Base-by-base conservation (phyloP, 2,329 filamentous ascomycete genomes). In the Colletotrichum sp. region DNA sequence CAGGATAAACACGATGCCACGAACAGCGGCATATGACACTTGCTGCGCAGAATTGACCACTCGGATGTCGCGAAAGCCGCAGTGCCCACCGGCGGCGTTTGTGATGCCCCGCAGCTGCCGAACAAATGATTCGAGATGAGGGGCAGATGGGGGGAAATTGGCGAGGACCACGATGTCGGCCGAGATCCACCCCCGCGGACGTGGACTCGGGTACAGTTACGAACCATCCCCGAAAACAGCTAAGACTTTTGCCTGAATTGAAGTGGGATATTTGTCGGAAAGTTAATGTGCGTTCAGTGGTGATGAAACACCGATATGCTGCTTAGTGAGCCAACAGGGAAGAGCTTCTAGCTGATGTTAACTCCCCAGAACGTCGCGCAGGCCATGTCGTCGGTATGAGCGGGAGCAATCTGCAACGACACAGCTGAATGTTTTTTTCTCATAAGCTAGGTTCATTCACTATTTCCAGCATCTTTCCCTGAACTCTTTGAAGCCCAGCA, bases 1-100 rank as follows among this genome's bases (percentile, higher is more conserved):
- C 34, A 60, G 70, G 64, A 36, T 60, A 65, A 24, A 24, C 10
- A 32, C 64, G 38, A 67, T 73, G 70, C 64, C 70, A 73, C 70
- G 56, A 56, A 24, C 8, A 24, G 58, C 15, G 36, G 24, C 18
- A 69, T 70, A 69, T 69, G 73, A 65, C 70, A 73, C 36, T 48
- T 21, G 10, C 24, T 48, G 38, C 18, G 8, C 18, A 26, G 21
- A 58, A 73, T 69, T 55, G 58, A 52, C 73, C 73, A 76, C 73
- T 76, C 58, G 64, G 64, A 58, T 60, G 64, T 26, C 38, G 13
- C 60, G 26, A 76, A 76, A 73, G 65, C 73, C 73, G 73, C 73
- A 65, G 28, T 73, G 43, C 34, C 64, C 70, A 65, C 70, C 6
- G n/a, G 18, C 34, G 64, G 56, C 43, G 18, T 58, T 26, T 56